Conservation (phyloP, 495 filamentous ascomycete genomes). For the Recurvomyces mirabilis region DNA sequence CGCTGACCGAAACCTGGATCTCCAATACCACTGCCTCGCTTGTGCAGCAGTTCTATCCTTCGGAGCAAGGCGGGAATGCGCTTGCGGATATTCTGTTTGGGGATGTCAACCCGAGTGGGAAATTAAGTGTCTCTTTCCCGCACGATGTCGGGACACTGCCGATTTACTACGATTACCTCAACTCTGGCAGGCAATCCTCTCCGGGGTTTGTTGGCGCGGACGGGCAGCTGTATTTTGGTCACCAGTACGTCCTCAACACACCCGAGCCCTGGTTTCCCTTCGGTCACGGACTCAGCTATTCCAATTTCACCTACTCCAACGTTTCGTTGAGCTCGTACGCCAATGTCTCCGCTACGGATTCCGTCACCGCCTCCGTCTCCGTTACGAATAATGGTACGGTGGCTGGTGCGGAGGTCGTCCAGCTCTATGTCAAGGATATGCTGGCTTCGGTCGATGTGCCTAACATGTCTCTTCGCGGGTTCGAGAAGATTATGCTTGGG, state of each 20-base stretch:
- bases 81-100: slow-evolving; percentile 27
- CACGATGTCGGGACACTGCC: slow-evolving; percentile 53
- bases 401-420: slow-evolving; percentile 64
- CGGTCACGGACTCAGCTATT: slow-evolving; percentile 61
- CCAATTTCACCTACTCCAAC: slow-evolving; percentile 57
- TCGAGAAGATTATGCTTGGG: slow-evolving; percentile 63
- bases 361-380: slow-evolving; percentile 37
- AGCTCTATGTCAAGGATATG: slow-evolving; percentile 57
- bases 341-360: slow-evolving; percentile 36
- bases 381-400: slow-evolving; percentile 58
- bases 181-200: slow-evolving; percentile 47
- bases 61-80: slow-evolving; percentile 40
- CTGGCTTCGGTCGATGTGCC: slow-evolving; percentile 41
- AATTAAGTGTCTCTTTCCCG: slow-evolving; percentile 47
- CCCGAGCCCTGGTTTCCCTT: slow-evolving; percentile 36
- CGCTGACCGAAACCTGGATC: slow-evolving; percentile 58
- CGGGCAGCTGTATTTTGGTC: slow-evolving; percentile 51
- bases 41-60: slow-evolving; percentile 61
- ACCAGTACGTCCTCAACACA: slow-evolving; percentile 44
- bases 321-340: slow-evolving; percentile 41
- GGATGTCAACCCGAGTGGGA: slow-evolving; percentile 23
- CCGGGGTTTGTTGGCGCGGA: slow-evolving; percentile 40
- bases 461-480: slow-evolving; percentile 67
- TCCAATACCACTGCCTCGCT: slow-evolving; percentile 47
- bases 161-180: slow-evolving; percentile 60